These are phyloP conservation scores for Penicillium psychrosexuale DNA, from an alignment of 2,329 filamentous ascomycete species.

Conservation along the genomic window DNA sequence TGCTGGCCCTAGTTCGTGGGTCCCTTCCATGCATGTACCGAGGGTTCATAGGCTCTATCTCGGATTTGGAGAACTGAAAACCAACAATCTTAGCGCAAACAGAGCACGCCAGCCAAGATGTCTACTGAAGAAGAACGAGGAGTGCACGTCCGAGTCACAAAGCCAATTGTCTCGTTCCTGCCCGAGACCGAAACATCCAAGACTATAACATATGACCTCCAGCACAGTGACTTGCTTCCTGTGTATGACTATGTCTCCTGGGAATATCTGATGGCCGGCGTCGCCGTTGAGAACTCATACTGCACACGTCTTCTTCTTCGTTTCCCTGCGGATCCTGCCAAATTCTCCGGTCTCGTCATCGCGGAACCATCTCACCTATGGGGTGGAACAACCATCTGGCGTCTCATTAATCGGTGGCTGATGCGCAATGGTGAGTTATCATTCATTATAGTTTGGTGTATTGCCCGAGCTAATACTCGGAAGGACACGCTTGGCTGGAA, in stretches of 20 bases:
- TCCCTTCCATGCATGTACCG: not conserved
- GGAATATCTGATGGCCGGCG: not conserved
- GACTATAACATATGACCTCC: not conserved
- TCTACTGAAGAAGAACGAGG: not conserved
- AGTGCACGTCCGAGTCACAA: not conserved
- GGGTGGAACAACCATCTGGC: slow-evolving; percentile 1
- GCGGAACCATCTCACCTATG: slow-evolving; percentile 1
- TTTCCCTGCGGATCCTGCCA: not conserved
- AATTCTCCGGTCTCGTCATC: slow-evolving; percentile 2
- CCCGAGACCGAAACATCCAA: slow-evolving; percentile 1
- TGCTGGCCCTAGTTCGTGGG: slow-evolving; percentile 1
- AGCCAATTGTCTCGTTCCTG: not conserved
- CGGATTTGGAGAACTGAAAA: not conserved
- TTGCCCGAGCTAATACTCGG: not conserved
- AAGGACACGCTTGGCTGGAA: slow-evolving; percentile 4
- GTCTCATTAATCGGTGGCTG: not conserved
- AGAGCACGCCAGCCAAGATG: not conserved
- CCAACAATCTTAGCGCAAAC: not conserved
- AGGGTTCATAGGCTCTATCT: not conserved
- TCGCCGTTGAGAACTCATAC: not conserved
- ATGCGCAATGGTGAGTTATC: not conserved
- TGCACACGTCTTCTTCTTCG: slow-evolving; percentile 4
- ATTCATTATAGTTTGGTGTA: not conserved
- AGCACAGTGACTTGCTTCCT: not conserved
- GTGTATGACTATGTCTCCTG: not conserved